Base-by-base conservation (phyloP, 1,284 basidiomycete genomes). In the Apiotrichum laibachii region DNA sequence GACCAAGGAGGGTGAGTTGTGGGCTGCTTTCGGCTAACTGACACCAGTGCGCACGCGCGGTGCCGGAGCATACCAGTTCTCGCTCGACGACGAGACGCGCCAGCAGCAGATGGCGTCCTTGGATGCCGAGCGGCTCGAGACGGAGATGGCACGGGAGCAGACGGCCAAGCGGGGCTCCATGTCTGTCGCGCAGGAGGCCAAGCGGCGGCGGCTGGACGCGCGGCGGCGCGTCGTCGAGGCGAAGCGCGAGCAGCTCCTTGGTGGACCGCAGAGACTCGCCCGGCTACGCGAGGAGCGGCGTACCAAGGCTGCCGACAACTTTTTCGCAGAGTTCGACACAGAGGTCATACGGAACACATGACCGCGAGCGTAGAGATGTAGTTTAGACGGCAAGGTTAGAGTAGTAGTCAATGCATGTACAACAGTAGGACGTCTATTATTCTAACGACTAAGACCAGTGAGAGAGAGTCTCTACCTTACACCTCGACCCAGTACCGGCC, bases 61-160 rank as follows among this genome's bases (percentile, higher is more conserved):
- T 37, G 92, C 93, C 0, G 93, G 85, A 0, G 90, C 89, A 78
- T 95, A 94, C 73, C 86, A 89, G 69, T 94, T 98, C 75, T 89
- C 90, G 3, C 82, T 76, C 1, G 90, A 95, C 68, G 89, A 92
- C 67, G 86, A 88, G 59, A 84, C 82, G 34, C 83, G 94, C 37
- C 77, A 77, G 62, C 78, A 80, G 55, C 87, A 96, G 77, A 89
- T 93, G 89, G 87, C 89, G 52, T 86, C 87, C 52, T 77, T 98
- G 16, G 84, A 82, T 48, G 73, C 79, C 10, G 82, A 83, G 13
- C 80, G 90, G 43, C 81, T 82, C 22, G 89, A 93, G 72, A 97
- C 94, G 1, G 84, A 85, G 66, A 78, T 79, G 56, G 83, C 81
- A 6, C 80, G 92, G 60, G 78, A 82, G 56, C 84, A 22, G 34